Percentiles rank a stretch among this genome's conserved stretches.
Conservation (phyloP, 805 yeast species). For the Yarrowia sp. region DNA sequence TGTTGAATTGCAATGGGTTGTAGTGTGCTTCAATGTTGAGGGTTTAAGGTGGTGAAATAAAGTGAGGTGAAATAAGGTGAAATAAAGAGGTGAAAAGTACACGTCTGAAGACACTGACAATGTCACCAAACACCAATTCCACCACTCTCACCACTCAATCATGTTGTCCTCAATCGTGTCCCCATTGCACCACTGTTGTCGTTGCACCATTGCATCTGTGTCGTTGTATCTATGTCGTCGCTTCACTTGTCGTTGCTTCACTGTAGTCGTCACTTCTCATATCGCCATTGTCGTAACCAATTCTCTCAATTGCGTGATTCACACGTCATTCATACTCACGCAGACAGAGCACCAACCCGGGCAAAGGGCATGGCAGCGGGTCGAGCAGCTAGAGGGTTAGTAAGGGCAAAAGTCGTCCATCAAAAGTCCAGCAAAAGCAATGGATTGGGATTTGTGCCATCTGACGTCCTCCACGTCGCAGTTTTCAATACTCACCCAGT, state of each 20-base stretch:
- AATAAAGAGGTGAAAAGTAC: too few relatives aligned
- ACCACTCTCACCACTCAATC: too few relatives aligned
- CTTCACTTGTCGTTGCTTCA: neutral
- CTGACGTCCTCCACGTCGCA: neutral
- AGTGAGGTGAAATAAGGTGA: too few relatives aligned
- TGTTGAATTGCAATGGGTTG: neutral
- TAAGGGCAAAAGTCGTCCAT: neutral
- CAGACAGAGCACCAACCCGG: conserved; percentile 28
- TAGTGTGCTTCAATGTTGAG: neutral
- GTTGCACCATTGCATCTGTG: neutral
- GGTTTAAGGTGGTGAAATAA: too few relatives aligned
- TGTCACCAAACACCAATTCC: too few relatives aligned
- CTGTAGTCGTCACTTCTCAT: too few relatives aligned
- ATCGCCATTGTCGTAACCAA: too few relatives aligned
- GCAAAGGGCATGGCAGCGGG: conserved; percentile 26
- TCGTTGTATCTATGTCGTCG: too few relatives aligned
- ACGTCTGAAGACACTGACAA: too few relatives aligned
- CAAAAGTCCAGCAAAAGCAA: neutral
- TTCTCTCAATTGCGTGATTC: neutral
- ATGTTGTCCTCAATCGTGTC: neutral
- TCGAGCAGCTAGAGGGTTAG: conserved; percentile 27
- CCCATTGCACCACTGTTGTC: neutral
- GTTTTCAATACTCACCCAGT: conserved; percentile 21
- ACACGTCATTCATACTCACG: conserved; percentile 3
- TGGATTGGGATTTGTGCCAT: neutral